Evolutionary conservation across 202 grass and related monocot species (phyloP).

Genomic region (Carex arenaria): DNA sequence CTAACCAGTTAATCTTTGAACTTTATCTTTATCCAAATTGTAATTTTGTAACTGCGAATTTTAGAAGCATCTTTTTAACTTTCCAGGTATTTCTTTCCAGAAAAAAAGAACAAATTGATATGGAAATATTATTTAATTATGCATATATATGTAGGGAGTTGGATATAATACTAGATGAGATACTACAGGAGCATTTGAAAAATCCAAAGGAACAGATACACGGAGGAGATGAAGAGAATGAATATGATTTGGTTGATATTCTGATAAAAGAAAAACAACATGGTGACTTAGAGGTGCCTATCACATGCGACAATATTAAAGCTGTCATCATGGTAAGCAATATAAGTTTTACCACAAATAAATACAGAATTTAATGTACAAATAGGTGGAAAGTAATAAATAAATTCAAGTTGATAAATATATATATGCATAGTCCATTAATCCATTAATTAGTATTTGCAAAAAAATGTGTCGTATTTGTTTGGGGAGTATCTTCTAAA

Average conservation of each 20-base stretch:
- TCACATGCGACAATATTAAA: slow-evolving; percentile 32
- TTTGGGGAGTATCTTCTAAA: background rate
- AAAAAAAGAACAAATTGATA: background rate
- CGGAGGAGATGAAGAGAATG: background rate
- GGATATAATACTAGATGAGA: slow-evolving; percentile 19
- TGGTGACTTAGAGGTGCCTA: slow-evolving; percentile 18
- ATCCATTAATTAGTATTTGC: background rate
- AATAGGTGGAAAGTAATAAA: background rate
- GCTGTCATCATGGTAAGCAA: slow-evolving; percentile 35
- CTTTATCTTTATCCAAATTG: no score
- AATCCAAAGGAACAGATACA: slow-evolving; percentile 2
- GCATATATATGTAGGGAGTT: background rate
- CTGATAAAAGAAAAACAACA: slow-evolving; percentile 25
- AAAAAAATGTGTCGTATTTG: background rate
- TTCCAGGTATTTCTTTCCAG: background rate
- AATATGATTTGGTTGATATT: slow-evolving; percentile 15
- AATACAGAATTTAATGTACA: background rate
- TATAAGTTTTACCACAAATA: background rate
- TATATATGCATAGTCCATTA: no score
- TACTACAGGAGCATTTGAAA: slow-evolving; percentile 24
- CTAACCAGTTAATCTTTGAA: background rate
- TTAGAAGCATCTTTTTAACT: background rate
- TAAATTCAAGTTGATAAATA: no score
- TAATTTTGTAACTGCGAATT: no score
- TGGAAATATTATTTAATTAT: background rate